Conservation (phyloP, 106 monocot species). For the Hemerocallis citrina region DNA sequence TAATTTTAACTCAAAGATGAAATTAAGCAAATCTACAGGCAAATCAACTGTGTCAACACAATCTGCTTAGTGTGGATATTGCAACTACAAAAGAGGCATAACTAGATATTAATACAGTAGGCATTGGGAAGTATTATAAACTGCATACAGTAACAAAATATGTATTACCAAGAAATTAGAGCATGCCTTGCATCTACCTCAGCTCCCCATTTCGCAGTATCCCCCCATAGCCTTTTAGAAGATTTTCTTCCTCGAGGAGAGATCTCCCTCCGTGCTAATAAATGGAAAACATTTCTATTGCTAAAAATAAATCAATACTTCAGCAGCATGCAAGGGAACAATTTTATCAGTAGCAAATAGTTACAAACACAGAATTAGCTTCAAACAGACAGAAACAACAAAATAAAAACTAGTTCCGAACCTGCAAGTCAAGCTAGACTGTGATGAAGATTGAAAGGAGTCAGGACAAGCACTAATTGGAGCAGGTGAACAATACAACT, state of each 20-base stretch:
- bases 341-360: not conserved
- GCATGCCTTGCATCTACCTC: constrained; percentile 58
- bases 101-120: not conserved
- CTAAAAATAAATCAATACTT: not conserved
- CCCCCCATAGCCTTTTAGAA: constrained; percentile 36
- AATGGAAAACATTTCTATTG: constrained; percentile 43
- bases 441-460: not conserved
- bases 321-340: too few species aligned
- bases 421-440: constrained; percentile 4
- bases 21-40: not conserved
- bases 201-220: constrained; percentile 11
- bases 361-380: not conserved
- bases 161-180: constrained; percentile 77
- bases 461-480: not conserved
- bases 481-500: not conserved
- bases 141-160: not conserved
- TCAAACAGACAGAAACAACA: not conserved
- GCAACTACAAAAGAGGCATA: not conserved
- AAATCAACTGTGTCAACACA: not conserved
- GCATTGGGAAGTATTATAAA: not conserved
- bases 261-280: constrained; percentile 74
- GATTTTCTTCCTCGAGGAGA: constrained; percentile 57
- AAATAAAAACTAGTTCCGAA: not conserved
- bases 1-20: not conserved
- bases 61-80: not conserved